phyloP scores from a whole-genome alignment of 257 asterid species.

The Solanum pinnatisectum region DNA sequence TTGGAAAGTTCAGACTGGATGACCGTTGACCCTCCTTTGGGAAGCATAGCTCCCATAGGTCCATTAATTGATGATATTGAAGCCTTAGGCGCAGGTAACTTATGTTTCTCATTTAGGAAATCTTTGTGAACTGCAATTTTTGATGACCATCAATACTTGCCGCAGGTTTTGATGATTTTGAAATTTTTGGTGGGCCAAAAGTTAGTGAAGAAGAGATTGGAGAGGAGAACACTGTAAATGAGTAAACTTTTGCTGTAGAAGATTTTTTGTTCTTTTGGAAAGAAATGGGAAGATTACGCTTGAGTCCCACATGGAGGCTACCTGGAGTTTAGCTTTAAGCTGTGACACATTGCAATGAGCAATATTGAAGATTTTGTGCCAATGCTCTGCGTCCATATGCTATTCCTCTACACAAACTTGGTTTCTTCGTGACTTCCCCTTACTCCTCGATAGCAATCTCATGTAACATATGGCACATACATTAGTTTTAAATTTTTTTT shows the following conservation, averaged over 20 bases:
- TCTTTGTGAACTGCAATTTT: neutral
- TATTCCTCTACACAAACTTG: neutral
- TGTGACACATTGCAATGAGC: neutral
- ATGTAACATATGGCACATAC: neutral
- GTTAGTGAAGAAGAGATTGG: conserved; percentile 57
- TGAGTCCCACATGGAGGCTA: neutral
- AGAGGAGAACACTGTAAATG: conserved; percentile 14
- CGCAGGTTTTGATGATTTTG: conserved; percentile 79
- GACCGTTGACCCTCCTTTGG: conserved; percentile 71
- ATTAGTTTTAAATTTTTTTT: neutral
- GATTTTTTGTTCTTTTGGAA: neutral
- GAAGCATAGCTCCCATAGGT: conserved; percentile 41
- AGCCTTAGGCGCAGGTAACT: conserved; percentile 75
- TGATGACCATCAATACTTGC: neutral
- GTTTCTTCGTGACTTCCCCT: neutral
- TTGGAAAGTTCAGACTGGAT: conserved; percentile 56
- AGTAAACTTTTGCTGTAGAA: neutral
- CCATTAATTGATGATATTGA: conserved; percentile 56
- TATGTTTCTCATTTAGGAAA: neutral
- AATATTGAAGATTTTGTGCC: neutral
- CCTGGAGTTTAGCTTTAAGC: neutral
- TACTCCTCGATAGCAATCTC: neutral
- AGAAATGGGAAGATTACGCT: neutral
- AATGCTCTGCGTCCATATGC: neutral
- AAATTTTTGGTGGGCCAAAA: conserved; percentile 58